Conservation (phyloP, 139 green algal species). For the Chlorella sp. region DNA sequence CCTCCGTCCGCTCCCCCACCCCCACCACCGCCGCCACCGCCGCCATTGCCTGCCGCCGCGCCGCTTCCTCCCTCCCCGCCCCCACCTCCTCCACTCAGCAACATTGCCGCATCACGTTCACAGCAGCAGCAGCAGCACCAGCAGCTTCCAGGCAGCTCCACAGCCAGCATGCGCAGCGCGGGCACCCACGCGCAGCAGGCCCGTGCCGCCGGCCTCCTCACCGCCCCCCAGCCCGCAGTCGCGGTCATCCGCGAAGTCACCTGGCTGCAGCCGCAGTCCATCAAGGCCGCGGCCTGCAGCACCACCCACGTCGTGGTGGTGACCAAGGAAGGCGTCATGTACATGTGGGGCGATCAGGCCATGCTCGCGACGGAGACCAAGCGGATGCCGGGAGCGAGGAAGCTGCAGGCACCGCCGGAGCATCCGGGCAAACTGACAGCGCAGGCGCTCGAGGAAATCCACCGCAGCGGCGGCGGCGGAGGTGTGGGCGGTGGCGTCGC, state of each 20-base stretch:
- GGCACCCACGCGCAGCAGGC: neutral
- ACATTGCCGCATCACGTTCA: neutral
- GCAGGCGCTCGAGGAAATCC: too few species aligned
- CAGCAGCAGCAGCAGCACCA: neutral
- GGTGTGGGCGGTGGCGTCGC: too few species aligned
- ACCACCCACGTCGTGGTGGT: neutral
- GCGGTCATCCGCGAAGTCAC: neutral
- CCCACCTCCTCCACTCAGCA: neutral
- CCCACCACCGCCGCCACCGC: neutral
- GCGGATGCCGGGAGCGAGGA: too few species aligned
- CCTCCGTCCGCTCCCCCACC: neutral
- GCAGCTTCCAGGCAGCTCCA: neutral
- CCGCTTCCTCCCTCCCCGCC: neutral
- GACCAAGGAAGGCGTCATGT: neutral
- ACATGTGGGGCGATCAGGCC: constrained; percentile 1
- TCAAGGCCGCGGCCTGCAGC: constrained; percentile 2
- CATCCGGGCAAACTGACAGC: too few species aligned
- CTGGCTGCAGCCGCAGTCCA: neutral
- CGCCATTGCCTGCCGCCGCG: neutral
- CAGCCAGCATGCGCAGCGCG: neutral
- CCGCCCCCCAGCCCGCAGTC: neutral
- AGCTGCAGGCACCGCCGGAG: too few species aligned
- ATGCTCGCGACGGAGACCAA: too few species aligned
- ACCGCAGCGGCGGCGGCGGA: too few species aligned
- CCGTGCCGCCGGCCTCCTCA: neutral